Conservation (phyloP, 192 early-diverging fungal species). For the Phycomyces blakesleeanus region DNA sequence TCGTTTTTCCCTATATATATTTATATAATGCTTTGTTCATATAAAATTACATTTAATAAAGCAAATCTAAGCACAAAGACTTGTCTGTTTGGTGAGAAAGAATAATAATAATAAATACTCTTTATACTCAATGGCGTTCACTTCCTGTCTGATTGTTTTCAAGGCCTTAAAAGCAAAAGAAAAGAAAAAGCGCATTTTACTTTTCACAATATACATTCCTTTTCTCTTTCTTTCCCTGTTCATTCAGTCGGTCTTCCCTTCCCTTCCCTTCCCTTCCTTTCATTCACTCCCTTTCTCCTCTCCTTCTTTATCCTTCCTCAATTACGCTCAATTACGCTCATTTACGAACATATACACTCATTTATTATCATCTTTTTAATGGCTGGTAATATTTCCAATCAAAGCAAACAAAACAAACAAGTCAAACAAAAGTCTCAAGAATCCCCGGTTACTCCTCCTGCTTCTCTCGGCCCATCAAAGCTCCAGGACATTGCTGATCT, state of each 20-base stretch:
- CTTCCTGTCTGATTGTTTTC: background rate
- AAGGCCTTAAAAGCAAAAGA: background rate
- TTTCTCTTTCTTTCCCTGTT: background rate
- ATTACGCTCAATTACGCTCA: too few relatives aligned
- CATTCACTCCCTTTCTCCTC: conserved; percentile 1
- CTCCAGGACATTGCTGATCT: background rate
- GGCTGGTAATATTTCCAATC: background rate
- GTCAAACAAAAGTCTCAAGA: too few relatives aligned
- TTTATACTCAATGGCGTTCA: too few relatives aligned
- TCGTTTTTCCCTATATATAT: too few relatives aligned
- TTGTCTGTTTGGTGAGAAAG: too few relatives aligned
- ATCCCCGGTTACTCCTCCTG: background rate
- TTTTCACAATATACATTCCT: background rate
- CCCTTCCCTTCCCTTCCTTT: background rate
- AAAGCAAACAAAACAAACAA: too few relatives aligned
- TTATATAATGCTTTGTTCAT: too few relatives aligned
- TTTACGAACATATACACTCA: too few relatives aligned
- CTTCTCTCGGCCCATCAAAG: background rate
- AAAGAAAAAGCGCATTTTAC: conserved; percentile 1
- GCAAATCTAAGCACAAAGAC: too few relatives aligned
- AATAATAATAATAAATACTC: too few relatives aligned
- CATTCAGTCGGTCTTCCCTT: conserved; percentile 1
- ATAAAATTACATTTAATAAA: too few relatives aligned
- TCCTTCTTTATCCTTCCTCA: background rate
- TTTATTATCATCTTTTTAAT: background rate